These are phyloP conservation scores for Hericium rajendrae DNA, from an alignment of 768 basidiomycete species.

Conservation along the genomic window DNA sequence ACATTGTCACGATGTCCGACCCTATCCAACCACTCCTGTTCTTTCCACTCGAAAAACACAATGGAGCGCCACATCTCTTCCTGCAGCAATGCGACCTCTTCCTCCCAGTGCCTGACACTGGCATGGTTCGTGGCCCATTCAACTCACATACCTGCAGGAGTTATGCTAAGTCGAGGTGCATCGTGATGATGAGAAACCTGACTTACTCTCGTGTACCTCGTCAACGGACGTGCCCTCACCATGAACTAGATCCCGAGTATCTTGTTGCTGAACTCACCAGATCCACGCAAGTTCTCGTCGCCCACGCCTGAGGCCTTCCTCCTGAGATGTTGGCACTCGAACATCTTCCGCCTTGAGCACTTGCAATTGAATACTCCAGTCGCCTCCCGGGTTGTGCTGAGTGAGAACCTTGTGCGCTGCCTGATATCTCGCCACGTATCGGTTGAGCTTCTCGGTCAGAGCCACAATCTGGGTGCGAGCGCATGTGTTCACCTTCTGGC, in stretches of 20 bases:
- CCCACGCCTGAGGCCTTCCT: background rate
- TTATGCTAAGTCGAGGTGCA: background rate
- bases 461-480: background rate
- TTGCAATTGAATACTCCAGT: background rate
- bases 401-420: background rate
- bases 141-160: conserved; percentile 2
- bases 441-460: background rate
- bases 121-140: conserved; percentile 8
- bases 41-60: conserved; percentile 15
- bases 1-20: background rate
- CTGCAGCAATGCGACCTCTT: conserved; percentile 3
- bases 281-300: background rate
- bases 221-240: background rate
- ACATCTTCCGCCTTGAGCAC: background rate
- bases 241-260: background rate
- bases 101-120: conserved; percentile 5
- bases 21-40: background rate
- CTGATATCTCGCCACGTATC: background rate
- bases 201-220: background rate
- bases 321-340: background rate
- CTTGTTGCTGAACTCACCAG: background rate
- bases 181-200: background rate
- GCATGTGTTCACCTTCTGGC: background rate
- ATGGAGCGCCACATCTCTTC: conserved; percentile 22
- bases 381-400: background rate